These are phyloP conservation scores for Athelia psychrophila DNA, from an alignment of 1,284 basidiomycete genomes.

Conservation along the genomic window DNA sequence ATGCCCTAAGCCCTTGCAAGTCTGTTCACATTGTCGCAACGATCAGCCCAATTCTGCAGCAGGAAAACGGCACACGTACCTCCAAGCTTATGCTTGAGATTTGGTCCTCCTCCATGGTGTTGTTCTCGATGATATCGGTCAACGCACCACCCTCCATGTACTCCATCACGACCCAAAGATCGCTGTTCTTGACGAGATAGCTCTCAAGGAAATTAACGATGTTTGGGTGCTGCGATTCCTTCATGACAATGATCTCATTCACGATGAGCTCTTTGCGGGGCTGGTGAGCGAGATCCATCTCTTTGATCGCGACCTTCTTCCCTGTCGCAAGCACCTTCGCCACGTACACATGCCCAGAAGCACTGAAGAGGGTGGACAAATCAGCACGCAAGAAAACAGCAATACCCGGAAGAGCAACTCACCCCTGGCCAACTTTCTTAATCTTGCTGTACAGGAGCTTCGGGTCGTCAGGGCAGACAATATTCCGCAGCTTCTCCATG, in stretches of 20 bases:
- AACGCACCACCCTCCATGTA: slow-evolving; percentile 99
- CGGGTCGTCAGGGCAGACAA: slow-evolving; percentile 87
- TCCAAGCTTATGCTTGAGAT: slow-evolving; percentile 93
- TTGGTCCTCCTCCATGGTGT: slow-evolving; percentile 94
- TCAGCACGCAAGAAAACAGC: slow-evolving; percentile 1
- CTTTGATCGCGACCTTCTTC: slow-evolving; percentile 97
- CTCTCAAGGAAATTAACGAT: slow-evolving; percentile 98
- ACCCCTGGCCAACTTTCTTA: slow-evolving; percentile 99
- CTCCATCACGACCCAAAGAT: slow-evolving; percentile 99
- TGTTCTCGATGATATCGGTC: slow-evolving; percentile 98
- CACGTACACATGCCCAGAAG: slow-evolving; percentile 99
- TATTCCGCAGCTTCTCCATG: slow-evolving; percentile 93
- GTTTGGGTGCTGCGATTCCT: slow-evolving; percentile 97
- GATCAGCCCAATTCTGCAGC: background rate
- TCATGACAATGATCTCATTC: slow-evolving; percentile 99
- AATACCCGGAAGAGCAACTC: slow-evolving; percentile 28
- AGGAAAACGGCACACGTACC: slow-evolving; percentile 44
- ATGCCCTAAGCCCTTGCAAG: slow-evolving; percentile 93
- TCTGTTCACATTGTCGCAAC: slow-evolving; percentile 50
- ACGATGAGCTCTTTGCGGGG: slow-evolving; percentile 98
- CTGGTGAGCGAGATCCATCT: slow-evolving; percentile 97
- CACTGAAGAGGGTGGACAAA: slow-evolving; percentile 45
- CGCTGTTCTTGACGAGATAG: slow-evolving; percentile 86
- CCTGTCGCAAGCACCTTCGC: slow-evolving; percentile 88
- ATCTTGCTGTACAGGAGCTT: slow-evolving; percentile 94